These are phyloP conservation scores for Neopestalotiopsis sp. DNA, from an alignment of 2,329 filamentous ascomycete genomes.

Conservation along the genomic window DNA sequence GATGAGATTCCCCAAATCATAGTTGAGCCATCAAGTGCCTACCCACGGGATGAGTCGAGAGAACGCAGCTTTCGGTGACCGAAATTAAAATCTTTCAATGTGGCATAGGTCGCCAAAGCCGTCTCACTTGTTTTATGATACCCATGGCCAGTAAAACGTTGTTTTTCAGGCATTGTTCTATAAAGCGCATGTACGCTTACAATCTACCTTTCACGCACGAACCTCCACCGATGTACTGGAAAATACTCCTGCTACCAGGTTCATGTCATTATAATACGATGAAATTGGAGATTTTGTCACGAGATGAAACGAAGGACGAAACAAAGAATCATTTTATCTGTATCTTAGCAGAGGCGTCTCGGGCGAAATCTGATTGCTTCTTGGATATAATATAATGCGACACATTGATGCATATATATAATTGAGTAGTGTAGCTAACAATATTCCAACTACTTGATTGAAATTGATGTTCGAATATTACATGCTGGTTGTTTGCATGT, in stretches of 20 bases:
- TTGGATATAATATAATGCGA: background rate
- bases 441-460: background rate
- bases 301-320: background rate
- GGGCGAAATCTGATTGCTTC: background rate
- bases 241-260: background rate
- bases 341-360: slow-evolving; percentile 6
- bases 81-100: background rate
- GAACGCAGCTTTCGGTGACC: background rate
- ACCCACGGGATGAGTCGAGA: slow-evolving; percentile 27
- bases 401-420: background rate
- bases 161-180: too few species aligned
- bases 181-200: too few species aligned
- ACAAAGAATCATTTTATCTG: background rate
- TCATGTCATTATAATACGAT: background rate
- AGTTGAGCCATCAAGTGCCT: slow-evolving; percentile 57
- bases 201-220: too few species aligned
- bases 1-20: slow-evolving; percentile 60
- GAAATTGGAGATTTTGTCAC: background rate
- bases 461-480: background rate
- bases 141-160: background rate
- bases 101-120: background rate
- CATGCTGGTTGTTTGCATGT: too few species aligned
- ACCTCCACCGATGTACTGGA: background rate
- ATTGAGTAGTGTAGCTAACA: background rate
- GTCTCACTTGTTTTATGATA: background rate